A percentile compares a stretch with the other conserved stretches of the same genome.
Conservation (phyloP, 2,329 filamentous ascomycete genomes). For the Cercospora zeina region DNA sequence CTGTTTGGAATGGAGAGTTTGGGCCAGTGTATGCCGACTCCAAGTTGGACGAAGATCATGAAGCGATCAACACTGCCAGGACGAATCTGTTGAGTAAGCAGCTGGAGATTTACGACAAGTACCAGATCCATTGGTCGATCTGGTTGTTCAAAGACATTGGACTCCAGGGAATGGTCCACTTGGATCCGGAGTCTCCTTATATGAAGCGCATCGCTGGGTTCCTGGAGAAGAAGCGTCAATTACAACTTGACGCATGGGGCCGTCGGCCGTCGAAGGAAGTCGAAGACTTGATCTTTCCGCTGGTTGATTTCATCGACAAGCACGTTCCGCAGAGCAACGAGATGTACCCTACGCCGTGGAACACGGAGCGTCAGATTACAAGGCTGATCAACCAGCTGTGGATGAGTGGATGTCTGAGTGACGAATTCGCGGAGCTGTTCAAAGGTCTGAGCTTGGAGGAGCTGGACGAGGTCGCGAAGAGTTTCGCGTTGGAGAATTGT, state of each 20-base stretch:
- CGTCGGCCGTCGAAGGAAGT: slow-evolving; percentile 44
- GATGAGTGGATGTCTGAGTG: slow-evolving; percentile 53
- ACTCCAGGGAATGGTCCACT: slow-evolving; percentile 39
- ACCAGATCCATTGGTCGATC: slow-evolving; percentile 59
- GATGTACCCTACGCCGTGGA: slow-evolving; percentile 39
- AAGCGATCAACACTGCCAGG: slow-evolving; percentile 46
- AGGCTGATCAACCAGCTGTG: slow-evolving; percentile 52
- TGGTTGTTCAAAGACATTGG: slow-evolving; percentile 44
- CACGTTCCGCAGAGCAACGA: slow-evolving; percentile 33
- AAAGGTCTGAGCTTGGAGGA: slow-evolving; percentile 54
- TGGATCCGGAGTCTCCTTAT: slow-evolving; percentile 37
- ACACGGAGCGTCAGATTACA: slow-evolving; percentile 38
- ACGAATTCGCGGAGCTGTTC: slow-evolving; percentile 60
- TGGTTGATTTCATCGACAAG: slow-evolving; percentile 39
- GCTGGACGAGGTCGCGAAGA: slow-evolving; percentile 56
- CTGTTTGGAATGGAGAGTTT: slow-evolving; percentile 55
- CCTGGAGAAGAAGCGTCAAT: slow-evolving; percentile 56
- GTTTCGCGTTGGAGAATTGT: slow-evolving; percentile 59
- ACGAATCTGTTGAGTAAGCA: slow-evolving; percentile 49
- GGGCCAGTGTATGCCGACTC: slow-evolving; percentile 53
- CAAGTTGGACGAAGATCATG: slow-evolving; percentile 43
- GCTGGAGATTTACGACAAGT: slow-evolving; percentile 55
- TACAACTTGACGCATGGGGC: slow-evolving; percentile 60
- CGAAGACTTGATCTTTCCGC: slow-evolving; percentile 47
- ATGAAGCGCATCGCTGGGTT: slow-evolving; percentile 55